Evolutionary conservation across 441 rosid species (phyloP), one percentile per base, ranked within the genome.

Genomic region (Pelargonium cotyledonis): DNA sequence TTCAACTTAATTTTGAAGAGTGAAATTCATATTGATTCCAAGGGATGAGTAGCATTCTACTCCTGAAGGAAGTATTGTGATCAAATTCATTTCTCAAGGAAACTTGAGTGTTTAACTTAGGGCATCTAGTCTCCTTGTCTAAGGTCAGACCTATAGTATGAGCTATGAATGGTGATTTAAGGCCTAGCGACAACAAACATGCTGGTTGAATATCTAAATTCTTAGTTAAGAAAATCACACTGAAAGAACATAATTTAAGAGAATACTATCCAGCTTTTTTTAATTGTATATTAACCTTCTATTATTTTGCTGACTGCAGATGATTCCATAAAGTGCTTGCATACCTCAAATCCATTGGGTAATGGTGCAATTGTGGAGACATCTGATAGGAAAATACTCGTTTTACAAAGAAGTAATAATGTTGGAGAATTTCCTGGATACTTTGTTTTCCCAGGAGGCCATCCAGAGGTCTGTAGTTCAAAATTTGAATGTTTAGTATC

Each of bases 361-460:
- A 91, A 93, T 77, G 98, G 87, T 51, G 96, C 97, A 51, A 63
- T 91, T 68, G 81, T 91, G 6, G 95, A 88, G 80, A 85, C 97
- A 72, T 73, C 81, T 76, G 98, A 93, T 79, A 75, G 84, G 67
- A 88, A 82, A 86, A 80, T 91, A 70, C 80, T 91, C 29, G 78
- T 87, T 63, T 77, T 91, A 80, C 82, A 80, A 75, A 85, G 97
- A 78, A 93, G 98, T 85, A 57, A 85, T 63, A 87, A 88, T 78
- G 97, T 93, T 44, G 96, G 97, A 64, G 98, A 93, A 72, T 93
- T 91, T 82, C 95, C 98, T 66, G 91, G 97, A 40, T 85, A 88
- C 74, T 86, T 81, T 65, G 98, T 91, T 57, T 91, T 91, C 55
- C 98, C 98, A 10, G 97, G 97, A 62, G 97, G 97, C 23, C 97